Evolutionary conservation across 2,329 filamentous ascomycete genomes (phyloP), one percentile per base, ranked within the genome.

Genomic region (Dactylellina sp.): DNA sequence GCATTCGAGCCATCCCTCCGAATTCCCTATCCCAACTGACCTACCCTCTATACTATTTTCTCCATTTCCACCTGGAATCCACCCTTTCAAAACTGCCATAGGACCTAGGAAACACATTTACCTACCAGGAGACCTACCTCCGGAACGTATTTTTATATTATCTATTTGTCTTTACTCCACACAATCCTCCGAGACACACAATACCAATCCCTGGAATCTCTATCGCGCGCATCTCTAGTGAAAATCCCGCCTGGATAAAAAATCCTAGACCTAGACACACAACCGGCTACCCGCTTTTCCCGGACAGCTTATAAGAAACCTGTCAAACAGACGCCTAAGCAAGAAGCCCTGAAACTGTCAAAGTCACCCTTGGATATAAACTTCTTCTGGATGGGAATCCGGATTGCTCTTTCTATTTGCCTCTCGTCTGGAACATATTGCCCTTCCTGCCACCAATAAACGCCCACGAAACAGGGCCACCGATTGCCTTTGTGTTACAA

Each of bases 401-500:
- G 70, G 70, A 74, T 74, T 74, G 70, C 70, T 66, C 52, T 66
- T 62, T 66, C 37, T 50, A 20, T 61, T 72, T 66, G 61, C 70
- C 70, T 66, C 70, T 74, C 70, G 70, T 49, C 61, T 74, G 61
- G 70, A 56, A 66, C 46, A 28, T 39, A 35, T 49, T 61, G 55
- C 55, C 42, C 42, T 47, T 57, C 42, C 25, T 40, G 42, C 55
- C 61, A 61, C 70, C 70, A 74, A 74, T 74, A 61, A 35, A 24
- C 52, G 28, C 25, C 18, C 28, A n/a, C 42, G 40, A 52, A 65
- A 28, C 56, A 55, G 60, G 55, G 62, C 60, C 37, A 52, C 61
- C 70, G 70, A 74, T 74, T 74, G 70, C 70, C 46, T 50, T 74
- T 74, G 70, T 74, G 63, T 60, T 40, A 74, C 68, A 47, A 16